Evolutionary conservation across 805 yeast species (phyloP).

Genomic region (Starmerella scarabaei): DNA sequence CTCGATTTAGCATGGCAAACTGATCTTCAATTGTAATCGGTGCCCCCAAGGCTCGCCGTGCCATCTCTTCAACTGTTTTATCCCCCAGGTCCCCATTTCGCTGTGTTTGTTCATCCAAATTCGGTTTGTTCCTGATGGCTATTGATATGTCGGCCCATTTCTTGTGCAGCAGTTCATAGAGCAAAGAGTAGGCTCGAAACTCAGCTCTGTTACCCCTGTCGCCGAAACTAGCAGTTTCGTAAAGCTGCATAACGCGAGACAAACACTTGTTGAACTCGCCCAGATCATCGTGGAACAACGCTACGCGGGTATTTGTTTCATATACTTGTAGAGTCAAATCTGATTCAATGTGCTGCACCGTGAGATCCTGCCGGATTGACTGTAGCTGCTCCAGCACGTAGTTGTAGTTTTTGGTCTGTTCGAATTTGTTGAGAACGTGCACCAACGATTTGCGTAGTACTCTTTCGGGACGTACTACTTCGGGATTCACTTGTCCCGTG

Average conservation of each 20-base stretch:
- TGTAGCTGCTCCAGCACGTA: conserved; percentile 83
- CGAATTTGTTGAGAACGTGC: conserved; percentile 41
- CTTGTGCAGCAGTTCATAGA: conserved; percentile 9
- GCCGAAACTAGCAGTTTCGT: not conserved
- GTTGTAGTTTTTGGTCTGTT: conserved; percentile 41
- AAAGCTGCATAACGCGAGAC: conserved; percentile 47
- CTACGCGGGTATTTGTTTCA: conserved; percentile 77
- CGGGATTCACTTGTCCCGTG: conserved; percentile 86
- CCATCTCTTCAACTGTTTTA: no score
- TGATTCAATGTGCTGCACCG: conserved; percentile 76
- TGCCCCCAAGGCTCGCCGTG: no score
- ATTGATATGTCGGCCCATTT: conserved; percentile 11
- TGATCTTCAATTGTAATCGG: not conserved
- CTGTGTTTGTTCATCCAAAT: no score
- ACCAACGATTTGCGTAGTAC: conserved; percentile 48
- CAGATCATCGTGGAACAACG: conserved; percentile 66
- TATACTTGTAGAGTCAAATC: conserved; percentile 68
- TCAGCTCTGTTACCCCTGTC: conserved; percentile 2
- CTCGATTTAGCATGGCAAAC: conserved; percentile 6
- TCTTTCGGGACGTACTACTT: conserved; percentile 58
- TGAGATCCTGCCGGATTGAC: conserved; percentile 82
- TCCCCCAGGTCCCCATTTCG: no score
- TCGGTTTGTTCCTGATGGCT: not conserved
- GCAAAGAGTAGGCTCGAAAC: conserved; percentile 10
- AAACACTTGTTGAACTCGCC: conserved; percentile 96